phyloP scores from a whole-genome alignment of 495 filamentous ascomycete genomes.

The Penicillium atrosanguineum region DNA sequence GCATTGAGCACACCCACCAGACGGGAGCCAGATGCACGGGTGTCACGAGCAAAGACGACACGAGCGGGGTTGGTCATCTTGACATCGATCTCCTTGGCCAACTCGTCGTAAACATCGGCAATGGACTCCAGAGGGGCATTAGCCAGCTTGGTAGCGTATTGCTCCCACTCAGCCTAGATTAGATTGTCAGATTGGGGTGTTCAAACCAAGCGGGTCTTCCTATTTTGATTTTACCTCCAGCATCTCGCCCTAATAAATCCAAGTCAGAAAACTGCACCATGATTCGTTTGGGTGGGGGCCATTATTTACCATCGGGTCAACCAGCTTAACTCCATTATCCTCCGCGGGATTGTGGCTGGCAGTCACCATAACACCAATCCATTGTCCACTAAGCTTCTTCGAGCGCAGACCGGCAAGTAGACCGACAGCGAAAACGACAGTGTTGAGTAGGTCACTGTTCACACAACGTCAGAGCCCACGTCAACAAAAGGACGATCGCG shows the following conservation, averaged over 20 bases:
- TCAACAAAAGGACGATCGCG: conserved; percentile 36
- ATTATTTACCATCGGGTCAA: conserved; percentile 77
- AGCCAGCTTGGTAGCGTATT: conserved; percentile 78
- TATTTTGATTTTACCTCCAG: conserved; percentile 60
- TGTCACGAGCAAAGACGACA: conserved; percentile 90
- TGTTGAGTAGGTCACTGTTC: conserved; percentile 65
- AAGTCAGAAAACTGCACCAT: conserved; percentile 3
- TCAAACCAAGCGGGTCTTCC: neutral
- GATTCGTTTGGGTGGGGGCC: neutral
- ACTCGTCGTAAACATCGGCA: conserved; percentile 67
- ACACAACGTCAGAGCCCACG: conserved; percentile 25
- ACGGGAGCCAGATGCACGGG: conserved; percentile 81
- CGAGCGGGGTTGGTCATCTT: conserved; percentile 66
- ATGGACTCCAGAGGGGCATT: conserved; percentile 77
- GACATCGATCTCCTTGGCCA: conserved; percentile 71
- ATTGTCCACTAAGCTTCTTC: conserved; percentile 80
- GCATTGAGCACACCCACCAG: conserved; percentile 75
- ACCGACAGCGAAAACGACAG: conserved; percentile 86
- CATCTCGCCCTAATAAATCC: conserved; percentile 74
- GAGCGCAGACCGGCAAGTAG: conserved; percentile 88
- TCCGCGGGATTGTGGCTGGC: conserved; percentile 95
- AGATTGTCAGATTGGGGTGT: conserved; percentile 6
- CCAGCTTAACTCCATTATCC: conserved; percentile 97
- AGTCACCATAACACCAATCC: conserved; percentile 98
- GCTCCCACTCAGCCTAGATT: conserved; percentile 75